phyloP scores from a whole-genome alignment of 2,329 filamentous ascomycete species.

The Aspergillus sp. region DNA sequence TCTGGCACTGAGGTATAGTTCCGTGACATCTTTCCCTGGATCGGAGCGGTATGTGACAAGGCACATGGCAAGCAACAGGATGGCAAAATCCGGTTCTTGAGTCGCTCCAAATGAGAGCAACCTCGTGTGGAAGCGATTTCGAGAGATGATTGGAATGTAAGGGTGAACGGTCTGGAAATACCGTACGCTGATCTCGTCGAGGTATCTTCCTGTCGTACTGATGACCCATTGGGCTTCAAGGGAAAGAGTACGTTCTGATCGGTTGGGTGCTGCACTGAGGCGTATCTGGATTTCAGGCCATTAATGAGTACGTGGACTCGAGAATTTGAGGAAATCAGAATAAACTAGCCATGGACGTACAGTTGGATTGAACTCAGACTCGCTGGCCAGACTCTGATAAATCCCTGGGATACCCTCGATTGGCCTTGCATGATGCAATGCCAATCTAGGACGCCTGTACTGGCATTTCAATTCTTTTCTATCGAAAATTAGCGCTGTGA shows the following conservation, averaged over 20 bases:
- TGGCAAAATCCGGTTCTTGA: slow-evolving; percentile 29
- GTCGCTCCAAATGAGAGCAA: slow-evolving; percentile 24
- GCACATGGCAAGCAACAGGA: slow-evolving; percentile 33
- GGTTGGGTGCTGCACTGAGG: neutral
- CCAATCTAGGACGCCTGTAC: neutral
- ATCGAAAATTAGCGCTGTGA: neutral
- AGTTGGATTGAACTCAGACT: neutral
- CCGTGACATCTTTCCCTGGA: neutral
- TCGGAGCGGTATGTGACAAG: slow-evolving; percentile 24
- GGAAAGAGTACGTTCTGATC: neutral
- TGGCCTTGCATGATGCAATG: neutral
- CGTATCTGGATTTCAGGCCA: neutral
- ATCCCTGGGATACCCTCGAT: neutral
- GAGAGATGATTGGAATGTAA: slow-evolving; percentile 35
- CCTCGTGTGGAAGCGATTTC: slow-evolving; percentile 30
- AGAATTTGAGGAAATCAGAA: neutral
- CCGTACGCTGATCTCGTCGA: slow-evolving; percentile 32
- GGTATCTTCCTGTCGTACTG: slow-evolving; percentile 20
- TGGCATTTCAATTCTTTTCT: neutral
- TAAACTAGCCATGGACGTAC: neutral
- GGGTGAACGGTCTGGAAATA: slow-evolving; percentile 37
- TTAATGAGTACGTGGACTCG: neutral
- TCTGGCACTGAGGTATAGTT: slow-evolving; percentile 30
- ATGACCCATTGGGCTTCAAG: slow-evolving; percentile 9
- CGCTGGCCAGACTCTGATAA: neutral